phyloP scores from a whole-genome alignment of 176 grass and related monocot species.

The Oryza australiensis region DNA sequence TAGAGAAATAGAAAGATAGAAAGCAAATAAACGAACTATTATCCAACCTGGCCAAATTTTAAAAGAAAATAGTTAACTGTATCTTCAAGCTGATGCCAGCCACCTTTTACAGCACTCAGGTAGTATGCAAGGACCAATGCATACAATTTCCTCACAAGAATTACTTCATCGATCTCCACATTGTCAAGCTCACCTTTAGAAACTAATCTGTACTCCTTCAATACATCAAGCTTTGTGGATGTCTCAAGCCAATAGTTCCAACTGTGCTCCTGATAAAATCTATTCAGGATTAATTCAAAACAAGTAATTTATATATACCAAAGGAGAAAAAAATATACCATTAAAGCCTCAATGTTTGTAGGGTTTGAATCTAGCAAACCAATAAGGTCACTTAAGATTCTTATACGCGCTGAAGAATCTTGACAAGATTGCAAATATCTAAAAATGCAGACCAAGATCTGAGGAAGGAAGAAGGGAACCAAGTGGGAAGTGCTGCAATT shows the following conservation, averaged over 20 bases:
- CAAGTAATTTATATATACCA: conserved; percentile 30
- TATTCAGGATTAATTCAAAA: conserved; percentile 28
- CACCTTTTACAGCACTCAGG: conserved; percentile 84
- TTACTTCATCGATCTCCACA: conserved; percentile 45
- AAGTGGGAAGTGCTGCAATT: conserved; percentile 37
- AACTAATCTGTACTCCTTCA: conserved; percentile 60
- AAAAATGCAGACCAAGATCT: conserved; percentile 76
- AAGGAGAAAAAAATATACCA: conserved; percentile 46
- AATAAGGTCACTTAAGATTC: conserved; percentile 65
- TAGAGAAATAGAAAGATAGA: background rate
- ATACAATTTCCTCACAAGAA: conserved; percentile 84
- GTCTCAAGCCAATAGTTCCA: conserved; percentile 78
- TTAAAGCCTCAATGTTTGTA: conserved; percentile 74
- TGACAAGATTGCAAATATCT: conserved; percentile 68
- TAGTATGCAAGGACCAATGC: conserved; percentile 74
- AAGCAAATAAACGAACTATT: background rate
- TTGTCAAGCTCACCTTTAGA: conserved; percentile 37
- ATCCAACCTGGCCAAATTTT: conserved; percentile 64
- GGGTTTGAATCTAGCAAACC: conserved; percentile 67
- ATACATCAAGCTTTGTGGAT: conserved; percentile 60
- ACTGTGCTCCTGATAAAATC: conserved; percentile 61
- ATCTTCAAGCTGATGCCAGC: conserved; percentile 92
- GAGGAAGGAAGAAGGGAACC: conserved; percentile 67
- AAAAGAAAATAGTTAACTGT: conserved; percentile 79
- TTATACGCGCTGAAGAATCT: conserved; percentile 57